phyloP scores from a whole-genome alignment of 129 eudicot genomes.

The Flaveria sonorensis region DNA sequence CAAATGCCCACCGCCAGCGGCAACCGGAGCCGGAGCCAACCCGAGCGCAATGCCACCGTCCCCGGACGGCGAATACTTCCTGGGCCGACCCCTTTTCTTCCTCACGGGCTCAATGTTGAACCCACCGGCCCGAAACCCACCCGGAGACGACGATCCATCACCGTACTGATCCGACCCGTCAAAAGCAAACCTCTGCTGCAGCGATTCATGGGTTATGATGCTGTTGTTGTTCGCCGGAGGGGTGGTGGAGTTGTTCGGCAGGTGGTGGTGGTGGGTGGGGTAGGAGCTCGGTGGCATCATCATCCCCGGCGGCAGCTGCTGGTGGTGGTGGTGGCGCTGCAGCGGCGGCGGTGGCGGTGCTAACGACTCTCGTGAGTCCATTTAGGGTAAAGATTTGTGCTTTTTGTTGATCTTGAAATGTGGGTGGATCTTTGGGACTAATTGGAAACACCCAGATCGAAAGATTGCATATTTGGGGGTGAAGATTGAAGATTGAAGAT shows the following conservation, averaged over 20 bases:
- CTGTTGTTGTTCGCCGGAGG: slow-evolving; percentile 27
- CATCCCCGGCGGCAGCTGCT: slow-evolving; percentile 35
- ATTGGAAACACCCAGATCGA: no score
- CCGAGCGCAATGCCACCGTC: slow-evolving; percentile 79
- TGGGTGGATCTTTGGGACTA: slow-evolving; percentile 18
- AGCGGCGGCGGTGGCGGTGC: slow-evolving; percentile 36
- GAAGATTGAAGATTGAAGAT: no score
- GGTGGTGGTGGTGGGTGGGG: slow-evolving; percentile 36
- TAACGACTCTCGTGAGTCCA: slow-evolving; percentile 55
- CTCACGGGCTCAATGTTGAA: slow-evolving; percentile 62
- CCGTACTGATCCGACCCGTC: slow-evolving; percentile 44
- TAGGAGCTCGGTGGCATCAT: slow-evolving; percentile 38
- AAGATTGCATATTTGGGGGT: no score
- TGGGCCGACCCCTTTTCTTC: slow-evolving; percentile 86
- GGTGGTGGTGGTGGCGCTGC: slow-evolving; percentile 37
- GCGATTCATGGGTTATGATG: slow-evolving; percentile 20
- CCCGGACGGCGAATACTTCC: slow-evolving; percentile 76
- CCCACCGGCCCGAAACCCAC: slow-evolving; percentile 50
- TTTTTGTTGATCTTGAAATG: slow-evolving; percentile 27
- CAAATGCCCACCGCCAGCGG: slow-evolving; percentile 36
- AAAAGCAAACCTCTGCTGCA: slow-evolving; percentile 49
- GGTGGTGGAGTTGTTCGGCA: slow-evolving; percentile 31
- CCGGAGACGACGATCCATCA: slow-evolving; percentile 51
- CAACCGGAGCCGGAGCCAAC: slow-evolving; percentile 55
- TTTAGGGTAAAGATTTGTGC: background rate